A percentile compares a stretch with the other conserved stretches of the same genome.
Evolutionary conservation across 768 basidiomycete genomes (phyloP).

Genomic region (Tricholoma hemisulphureum): DNA sequence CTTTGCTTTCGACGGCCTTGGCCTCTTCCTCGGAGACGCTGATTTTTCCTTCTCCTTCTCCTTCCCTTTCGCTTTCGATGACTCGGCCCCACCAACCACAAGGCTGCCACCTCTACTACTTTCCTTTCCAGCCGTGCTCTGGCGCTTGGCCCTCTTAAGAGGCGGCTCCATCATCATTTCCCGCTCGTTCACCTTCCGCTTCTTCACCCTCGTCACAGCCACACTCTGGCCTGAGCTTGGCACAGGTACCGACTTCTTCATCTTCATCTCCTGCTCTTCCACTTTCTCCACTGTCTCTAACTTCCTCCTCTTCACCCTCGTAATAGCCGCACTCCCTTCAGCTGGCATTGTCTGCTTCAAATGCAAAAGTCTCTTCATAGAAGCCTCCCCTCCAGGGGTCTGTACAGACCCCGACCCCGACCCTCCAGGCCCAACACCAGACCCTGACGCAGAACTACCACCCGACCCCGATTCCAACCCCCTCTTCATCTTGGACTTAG

Average conservation of each 20-base stretch:
- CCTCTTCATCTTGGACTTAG: not conserved
- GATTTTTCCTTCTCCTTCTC: conserved; percentile 6
- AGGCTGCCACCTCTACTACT: not conserved
- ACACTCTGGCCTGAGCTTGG: conserved; percentile 12
- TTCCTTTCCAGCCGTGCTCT: conserved; percentile 3
- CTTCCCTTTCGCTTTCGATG: conserved; percentile 10
- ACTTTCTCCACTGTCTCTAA: conserved; percentile 25
- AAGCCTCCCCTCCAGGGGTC: not conserved
- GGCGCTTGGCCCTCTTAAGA: conserved; percentile 27
- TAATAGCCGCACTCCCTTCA: conserved; percentile 22
- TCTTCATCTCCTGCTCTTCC: conserved; percentile 29
- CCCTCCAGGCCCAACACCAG: not conserved
- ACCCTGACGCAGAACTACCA: not conserved
- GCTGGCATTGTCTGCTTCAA: conserved; percentile 10
- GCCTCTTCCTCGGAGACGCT: conserved; percentile 3
- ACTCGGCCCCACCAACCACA: conserved; percentile 1
- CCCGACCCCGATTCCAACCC: not conserved
- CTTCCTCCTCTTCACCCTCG: conserved; percentile 34
- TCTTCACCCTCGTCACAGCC: conserved; percentile 34
- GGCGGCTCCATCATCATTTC: conserved; percentile 26
- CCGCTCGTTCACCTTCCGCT: conserved; percentile 24
- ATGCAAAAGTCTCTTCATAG: conserved; percentile 12
- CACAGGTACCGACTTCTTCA: not conserved
- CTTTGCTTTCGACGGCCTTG: conserved; percentile 10
- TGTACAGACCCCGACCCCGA: not conserved